Base-by-base conservation (phyloP, 768 basidiomycete genomes). In the Tubosaeta brunneosetosa region DNA sequence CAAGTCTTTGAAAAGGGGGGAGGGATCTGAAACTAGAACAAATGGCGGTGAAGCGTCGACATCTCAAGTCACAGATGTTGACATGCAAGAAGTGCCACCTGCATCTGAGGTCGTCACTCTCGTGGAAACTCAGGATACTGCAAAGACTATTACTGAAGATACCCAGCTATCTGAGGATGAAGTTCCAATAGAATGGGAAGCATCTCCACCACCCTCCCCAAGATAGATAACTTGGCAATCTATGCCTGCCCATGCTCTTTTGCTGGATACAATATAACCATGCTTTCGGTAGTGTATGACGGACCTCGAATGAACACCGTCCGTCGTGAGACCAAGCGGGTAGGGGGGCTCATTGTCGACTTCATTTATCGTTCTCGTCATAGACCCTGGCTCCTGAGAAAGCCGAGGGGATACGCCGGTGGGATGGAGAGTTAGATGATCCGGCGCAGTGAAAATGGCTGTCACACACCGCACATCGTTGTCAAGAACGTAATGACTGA, bases 181-280 rank as follows among this genome's bases (percentile, higher is more conserved):
- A 22, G 57, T 54, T 50, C 60, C 55, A 3, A 69, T 69, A 53
- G 64, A 64, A 38, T 69, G 68, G 68, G 70, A 70, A 22, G 59
- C 55, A 33, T 61, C 68, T 32, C 67, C 67, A 12, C 61, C 61
- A 26, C 59, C 59, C 3, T 61, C 60, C 26, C 57, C 64, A 27
- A 45, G 26, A 52, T 52, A 27, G 10, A 38, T 10, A 22, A 22
- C n/a, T n/a, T n/a, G n/a, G n/a, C n/a, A 22, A 22, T 22, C 22
- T 22, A 22, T 22, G 22, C 22, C 1, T 22, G 22, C 22, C 3
- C 22, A 22, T 22, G 22, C 22, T 22, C 22, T 22, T 22, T 22
- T 22, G 22, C 22, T 22, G 22, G 22, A 22, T 22, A 22, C 22
- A 22, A 22, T 22, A 22, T 22, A 22, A 22, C 22, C 22, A 22